Evolutionary conservation across 116 monocot genomes (phyloP), one percentile per base, ranked within the genome.

Genomic region (Phalaenopsis hybrid): DNA sequence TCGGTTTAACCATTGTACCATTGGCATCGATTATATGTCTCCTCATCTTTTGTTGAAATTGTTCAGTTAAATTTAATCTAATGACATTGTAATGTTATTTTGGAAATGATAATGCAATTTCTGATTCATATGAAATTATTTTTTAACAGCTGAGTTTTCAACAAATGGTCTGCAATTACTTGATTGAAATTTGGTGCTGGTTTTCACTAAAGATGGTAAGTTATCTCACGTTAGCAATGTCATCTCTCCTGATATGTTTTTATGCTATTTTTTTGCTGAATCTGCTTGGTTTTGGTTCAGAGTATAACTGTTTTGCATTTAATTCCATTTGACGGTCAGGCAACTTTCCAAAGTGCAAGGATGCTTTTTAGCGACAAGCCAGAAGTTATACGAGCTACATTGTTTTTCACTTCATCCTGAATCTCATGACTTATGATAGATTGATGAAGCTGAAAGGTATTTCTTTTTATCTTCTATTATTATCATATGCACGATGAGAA

Each of bases 401-500:
- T 70, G 15, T 51, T 70, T 34, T 70, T 70, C 34, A 70, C 34
- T 70, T 70, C 70, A 70, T 6, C 70, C 13, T 34, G 70, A 34
- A 16, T 70, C 37, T 70, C 37, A 33, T 33, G 34, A 70, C 28
- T 70, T 70, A 20, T 3, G 70, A 70, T 33, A 12, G 70, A 13
- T 70, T 70, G 70, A 70, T 70, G 70, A 70, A 70, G 37, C n/a
- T 70, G 34, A 70, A 70, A 70, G 70, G 70, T 70, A 61, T 21
- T 4, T 21, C n/a, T 61, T 59, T 61, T n/a, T 5, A 61, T 61
- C 21, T n/a, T 61, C 4, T 61, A n/a, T 8, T 61, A 61, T 61
- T n/a, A 61, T 61, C 61, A 61, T 61, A 61, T 61, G 61, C 61
- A 61, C 6, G 21, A n/a, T 61, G n/a, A 61, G 61, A 21, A 8